Evolutionary conservation across 1,284 basidiomycete species (phyloP).

Genomic region (Ustanciosporium gigantosporum): DNA sequence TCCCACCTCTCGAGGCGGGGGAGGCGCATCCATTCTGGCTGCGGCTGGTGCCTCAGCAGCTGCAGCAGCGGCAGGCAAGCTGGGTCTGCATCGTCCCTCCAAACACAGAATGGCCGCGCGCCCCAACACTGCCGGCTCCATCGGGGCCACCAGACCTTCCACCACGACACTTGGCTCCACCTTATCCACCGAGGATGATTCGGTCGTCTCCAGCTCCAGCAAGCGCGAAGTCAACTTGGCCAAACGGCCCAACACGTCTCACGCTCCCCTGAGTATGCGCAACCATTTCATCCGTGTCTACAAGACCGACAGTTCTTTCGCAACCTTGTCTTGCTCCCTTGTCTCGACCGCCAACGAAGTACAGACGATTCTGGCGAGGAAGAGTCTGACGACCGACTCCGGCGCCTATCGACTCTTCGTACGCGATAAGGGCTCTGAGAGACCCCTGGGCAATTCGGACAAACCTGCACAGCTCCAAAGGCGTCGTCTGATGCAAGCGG

Average conservation of each 20-base stretch:
- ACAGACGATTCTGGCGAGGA: constrained; percentile 45
- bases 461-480: constrained; percentile 82
- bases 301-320: constrained; percentile 74
- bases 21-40: constrained; percentile 28
- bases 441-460: constrained; percentile 69
- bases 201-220: constrained; percentile 7
- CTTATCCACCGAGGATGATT: constrained; percentile 34
- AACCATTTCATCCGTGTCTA: constrained; percentile 73
- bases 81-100: constrained; percentile 45
- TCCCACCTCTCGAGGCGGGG: constrained; percentile 29
- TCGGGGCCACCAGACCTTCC: constrained; percentile 31
- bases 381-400: constrained; percentile 39
- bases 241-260: constrained; percentile 26
- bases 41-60: constrained; percentile 45
- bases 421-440: constrained; percentile 56
- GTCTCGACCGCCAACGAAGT: constrained; percentile 73
- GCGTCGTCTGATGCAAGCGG: constrained; percentile 83
- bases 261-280: constrained; percentile 6
- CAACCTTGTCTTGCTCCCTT: constrained; percentile 71
- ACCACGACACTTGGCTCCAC: constrained; percentile 30
- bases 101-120: constrained; percentile 30
- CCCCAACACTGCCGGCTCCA: constrained; percentile 49
- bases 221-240: constrained; percentile 18
- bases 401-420: constrained; percentile 56
- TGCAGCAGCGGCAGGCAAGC: constrained; percentile 49